These are phyloP conservation scores for Lathyrus tuberosus DNA, from an alignment of 306 rosid genomes.

Conservation along the genomic window DNA sequence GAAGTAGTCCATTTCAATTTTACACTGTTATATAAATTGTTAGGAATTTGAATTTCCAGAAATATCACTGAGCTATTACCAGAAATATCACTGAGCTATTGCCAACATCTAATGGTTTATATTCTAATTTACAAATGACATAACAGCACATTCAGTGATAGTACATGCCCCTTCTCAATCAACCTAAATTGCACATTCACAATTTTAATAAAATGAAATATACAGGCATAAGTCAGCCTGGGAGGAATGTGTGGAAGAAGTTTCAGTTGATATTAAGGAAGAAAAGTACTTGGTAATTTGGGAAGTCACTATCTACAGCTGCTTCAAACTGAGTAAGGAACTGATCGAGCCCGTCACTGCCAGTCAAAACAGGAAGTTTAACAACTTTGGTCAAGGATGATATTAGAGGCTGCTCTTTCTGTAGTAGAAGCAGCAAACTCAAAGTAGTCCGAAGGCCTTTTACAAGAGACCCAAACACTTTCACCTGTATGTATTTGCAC, in stretches of 20 bases:
- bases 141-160: neutral
- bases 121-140: conserved; percentile 19
- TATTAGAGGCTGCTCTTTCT: conserved; percentile 58
- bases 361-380: conserved; percentile 63
- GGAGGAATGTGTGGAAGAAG: conserved; percentile 3
- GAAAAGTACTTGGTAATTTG: conserved; percentile 69
- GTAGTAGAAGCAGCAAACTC: conserved; percentile 66
- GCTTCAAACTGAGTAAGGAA: conserved; percentile 92
- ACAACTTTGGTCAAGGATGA: conserved; percentile 56
- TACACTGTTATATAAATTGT: conserved; percentile 2
- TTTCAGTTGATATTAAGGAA: conserved; percentile 5
- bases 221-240: neutral
- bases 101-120: conserved; percentile 1
- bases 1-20: neutral
- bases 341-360: conserved; percentile 73
- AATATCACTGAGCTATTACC: neutral
- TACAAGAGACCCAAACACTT: conserved; percentile 80
- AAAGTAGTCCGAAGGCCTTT: conserved; percentile 83
- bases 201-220: neutral
- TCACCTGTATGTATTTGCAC: conserved; percentile 64
- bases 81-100: neutral
- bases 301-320: conserved; percentile 85
- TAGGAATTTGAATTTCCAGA: conserved; percentile 1
- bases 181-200: conserved; percentile 8
- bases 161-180: conserved; percentile 17